phyloP scores from a whole-genome alignment of 208 protist genomes.

The Acanthamoeba triangularis region DNA sequence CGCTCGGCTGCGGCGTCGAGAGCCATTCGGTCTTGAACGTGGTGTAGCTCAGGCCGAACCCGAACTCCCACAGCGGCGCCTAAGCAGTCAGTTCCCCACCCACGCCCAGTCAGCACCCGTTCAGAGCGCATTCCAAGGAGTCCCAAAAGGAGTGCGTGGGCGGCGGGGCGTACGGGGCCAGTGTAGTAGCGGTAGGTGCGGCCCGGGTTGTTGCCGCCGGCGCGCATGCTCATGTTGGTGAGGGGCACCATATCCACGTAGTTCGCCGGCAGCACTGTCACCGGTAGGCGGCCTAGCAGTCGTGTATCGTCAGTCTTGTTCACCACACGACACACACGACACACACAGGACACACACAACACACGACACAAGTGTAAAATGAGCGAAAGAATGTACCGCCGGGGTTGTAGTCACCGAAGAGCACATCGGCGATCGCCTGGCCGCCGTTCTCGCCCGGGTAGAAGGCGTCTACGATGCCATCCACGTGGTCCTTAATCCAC shows the following conservation, averaged over 20 bases:
- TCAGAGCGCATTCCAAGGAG: neutral
- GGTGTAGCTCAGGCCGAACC: conserved; percentile 81
- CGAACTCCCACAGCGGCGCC: conserved; percentile 74
- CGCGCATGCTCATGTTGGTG: conserved; percentile 76
- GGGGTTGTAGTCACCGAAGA: conserved; percentile 81
- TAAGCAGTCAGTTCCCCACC: neutral
- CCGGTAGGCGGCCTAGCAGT: conserved; percentile 66
- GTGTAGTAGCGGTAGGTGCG: conserved; percentile 83
- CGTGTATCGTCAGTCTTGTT: neutral
- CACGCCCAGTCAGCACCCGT: neutral
- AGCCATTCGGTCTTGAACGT: conserved; percentile 72
- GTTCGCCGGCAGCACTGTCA: conserved; percentile 57
- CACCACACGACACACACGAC: too few relatives aligned
- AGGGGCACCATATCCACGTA: conserved; percentile 74
- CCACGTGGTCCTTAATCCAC: conserved; percentile 6
- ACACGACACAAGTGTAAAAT: neutral
- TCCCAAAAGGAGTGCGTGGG: neutral
- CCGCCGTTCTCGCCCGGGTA: conserved; percentile 80
- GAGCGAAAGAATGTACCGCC: neutral
- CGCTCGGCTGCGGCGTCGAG: neutral
- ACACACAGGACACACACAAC: neutral
- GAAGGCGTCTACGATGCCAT: conserved; percentile 76
- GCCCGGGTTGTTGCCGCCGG: conserved; percentile 50
- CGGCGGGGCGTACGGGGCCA: conserved; percentile 1
- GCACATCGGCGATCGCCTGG: conserved; percentile 73